Percentiles rank a stretch among this genome's conserved stretches.
Conservation (phyloP, 177 flowering plant species). For the Vitis hybrid region DNA sequence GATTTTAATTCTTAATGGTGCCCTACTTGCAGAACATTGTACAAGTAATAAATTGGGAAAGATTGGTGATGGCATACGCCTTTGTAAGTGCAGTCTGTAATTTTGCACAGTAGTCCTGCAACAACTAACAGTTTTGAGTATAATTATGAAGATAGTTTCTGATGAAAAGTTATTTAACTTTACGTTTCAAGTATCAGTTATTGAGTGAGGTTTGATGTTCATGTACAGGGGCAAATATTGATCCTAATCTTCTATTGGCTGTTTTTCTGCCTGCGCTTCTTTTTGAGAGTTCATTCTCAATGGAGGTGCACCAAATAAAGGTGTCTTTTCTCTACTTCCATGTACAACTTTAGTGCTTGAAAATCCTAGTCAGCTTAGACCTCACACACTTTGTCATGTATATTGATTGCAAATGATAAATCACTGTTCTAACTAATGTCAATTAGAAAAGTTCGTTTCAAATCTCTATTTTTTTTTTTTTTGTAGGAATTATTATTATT, state of each 20-base stretch:
- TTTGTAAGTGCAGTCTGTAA: slow-evolving; percentile 57
- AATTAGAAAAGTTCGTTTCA: too few relatives aligned
- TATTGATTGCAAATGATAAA: too few relatives aligned
- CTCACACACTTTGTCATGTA: too few relatives aligned
- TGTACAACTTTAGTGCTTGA: not conserved
- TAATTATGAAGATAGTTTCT: not conserved
- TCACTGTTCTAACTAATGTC: too few relatives aligned
- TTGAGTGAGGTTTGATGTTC: slow-evolving; percentile 3
- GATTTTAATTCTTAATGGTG: slow-evolving; percentile 2
- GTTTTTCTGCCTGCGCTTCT: slow-evolving; percentile 96
- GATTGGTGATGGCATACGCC: slow-evolving; percentile 83
- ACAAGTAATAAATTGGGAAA: slow-evolving; percentile 67
- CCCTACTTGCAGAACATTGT: slow-evolving; percentile 67
- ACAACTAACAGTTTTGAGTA: not conserved
- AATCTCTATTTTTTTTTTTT: too few relatives aligned
- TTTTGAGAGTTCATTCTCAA: slow-evolving; percentile 91
- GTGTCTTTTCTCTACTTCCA: slow-evolving; percentile 29
- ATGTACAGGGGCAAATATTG: slow-evolving; percentile 76
- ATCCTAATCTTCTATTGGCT: slow-evolving; percentile 86
- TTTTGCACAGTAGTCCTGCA: not conserved
- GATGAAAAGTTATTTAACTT: not conserved
- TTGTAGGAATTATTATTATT: too few relatives aligned
- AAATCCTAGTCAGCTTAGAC: not conserved
- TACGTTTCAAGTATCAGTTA: too few relatives aligned
- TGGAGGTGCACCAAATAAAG: slow-evolving; percentile 99